Conservation (phyloP, 139 green algal species). For the Mesotaenium endlicherianum region DNA sequence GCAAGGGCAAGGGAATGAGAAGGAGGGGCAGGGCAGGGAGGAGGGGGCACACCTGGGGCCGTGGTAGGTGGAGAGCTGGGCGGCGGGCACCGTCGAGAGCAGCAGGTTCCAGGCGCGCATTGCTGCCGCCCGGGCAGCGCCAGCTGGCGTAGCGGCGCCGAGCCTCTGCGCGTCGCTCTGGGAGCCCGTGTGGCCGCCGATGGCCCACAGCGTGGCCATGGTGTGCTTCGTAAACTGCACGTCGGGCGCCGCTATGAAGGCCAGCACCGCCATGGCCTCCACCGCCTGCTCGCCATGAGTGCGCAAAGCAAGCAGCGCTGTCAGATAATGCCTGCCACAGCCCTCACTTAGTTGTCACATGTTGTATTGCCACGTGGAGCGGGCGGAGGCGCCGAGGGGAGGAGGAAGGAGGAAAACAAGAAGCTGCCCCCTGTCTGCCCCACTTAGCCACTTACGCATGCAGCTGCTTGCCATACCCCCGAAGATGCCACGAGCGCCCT, state of each 20-base stretch:
- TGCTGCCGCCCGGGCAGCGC: background rate
- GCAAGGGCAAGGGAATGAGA: too few relatives aligned
- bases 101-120: slow-evolving; percentile 11
- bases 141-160: background rate
- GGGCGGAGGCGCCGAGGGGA: too few relatives aligned
- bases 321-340: background rate
- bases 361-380: too few relatives aligned
- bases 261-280: background rate
- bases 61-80: background rate
- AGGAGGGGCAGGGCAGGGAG: too few relatives aligned
- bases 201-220: slow-evolving; percentile 4
- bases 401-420: too few relatives aligned
- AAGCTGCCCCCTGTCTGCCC: too few relatives aligned
- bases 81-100: background rate
- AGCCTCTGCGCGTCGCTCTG: background rate
- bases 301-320: background rate
- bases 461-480: too few relatives aligned
- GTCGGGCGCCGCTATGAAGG: background rate
- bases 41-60: slow-evolving; percentile 5
- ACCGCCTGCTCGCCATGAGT: background rate
- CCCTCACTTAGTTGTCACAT: too few relatives aligned
- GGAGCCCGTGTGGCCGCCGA: background rate
- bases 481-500: too few relatives aligned
- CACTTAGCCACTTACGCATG: too few relatives aligned
- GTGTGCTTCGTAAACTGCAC: background rate